Evolutionary conservation across 257 asterid genomes (phyloP).

Genomic region (Solanum tacnaense): DNA sequence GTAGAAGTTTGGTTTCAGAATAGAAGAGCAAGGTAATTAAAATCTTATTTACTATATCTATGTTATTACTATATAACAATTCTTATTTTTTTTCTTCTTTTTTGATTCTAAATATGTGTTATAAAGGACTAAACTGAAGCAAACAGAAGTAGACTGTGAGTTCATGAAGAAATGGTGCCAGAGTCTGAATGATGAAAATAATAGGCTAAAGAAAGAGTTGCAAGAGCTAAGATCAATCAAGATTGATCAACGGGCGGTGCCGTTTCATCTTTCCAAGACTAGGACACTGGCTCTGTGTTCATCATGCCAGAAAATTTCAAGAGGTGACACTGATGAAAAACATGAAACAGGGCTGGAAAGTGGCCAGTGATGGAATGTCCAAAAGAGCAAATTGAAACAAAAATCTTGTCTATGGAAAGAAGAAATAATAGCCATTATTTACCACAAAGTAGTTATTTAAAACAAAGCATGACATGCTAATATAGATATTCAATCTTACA

Average conservation of each 20-base stretch:
- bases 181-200: slow-evolving; percentile 41
- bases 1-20: slow-evolving; percentile 84
- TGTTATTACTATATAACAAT: background rate
- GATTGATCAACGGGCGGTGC: background rate
- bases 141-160: slow-evolving; percentile 63
- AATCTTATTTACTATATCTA: background rate
- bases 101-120: background rate
- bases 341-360: background rate
- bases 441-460: background rate
- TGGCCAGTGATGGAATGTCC: background rate
- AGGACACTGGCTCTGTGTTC: slow-evolving; percentile 1
- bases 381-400: background rate
- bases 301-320: slow-evolving; percentile 7
- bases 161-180: slow-evolving; percentile 56
- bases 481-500: background rate
- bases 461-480: background rate
- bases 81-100: background rate
- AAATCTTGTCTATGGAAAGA: background rate
- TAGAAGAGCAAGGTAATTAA: slow-evolving; percentile 54
- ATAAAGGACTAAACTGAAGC: slow-evolving; percentile 75
- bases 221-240: slow-evolving; percentile 35
- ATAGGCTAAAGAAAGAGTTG: slow-evolving; percentile 46
- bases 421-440: background rate
- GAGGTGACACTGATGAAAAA: background rate
- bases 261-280: background rate